Conservation (phyloP, 768 basidiomycete species). For the Lactarius trivialis region DNA sequence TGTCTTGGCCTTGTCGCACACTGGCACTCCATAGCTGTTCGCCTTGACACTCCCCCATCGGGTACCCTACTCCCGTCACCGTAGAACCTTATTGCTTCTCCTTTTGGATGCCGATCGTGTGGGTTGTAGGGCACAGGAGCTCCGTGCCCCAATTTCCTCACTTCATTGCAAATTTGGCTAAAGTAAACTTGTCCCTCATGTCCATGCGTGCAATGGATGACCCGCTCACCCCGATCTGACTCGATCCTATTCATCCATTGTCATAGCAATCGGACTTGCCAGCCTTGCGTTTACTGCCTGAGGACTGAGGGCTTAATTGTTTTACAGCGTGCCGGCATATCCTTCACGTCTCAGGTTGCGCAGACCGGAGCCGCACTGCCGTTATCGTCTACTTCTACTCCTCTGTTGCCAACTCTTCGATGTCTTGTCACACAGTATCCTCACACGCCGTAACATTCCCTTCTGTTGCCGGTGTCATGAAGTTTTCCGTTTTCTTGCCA, state of each 20-base stretch:
- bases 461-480: slow-evolving; percentile 7
- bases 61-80: slow-evolving; percentile 4
- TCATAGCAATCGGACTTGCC: slow-evolving; percentile 4
- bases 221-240: neutral
- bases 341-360: neutral
- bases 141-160: slow-evolving; percentile 4
- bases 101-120: slow-evolving; percentile 11
- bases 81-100: neutral
- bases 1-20: neutral
- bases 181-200: neutral
- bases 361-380: slow-evolving; percentile 3
- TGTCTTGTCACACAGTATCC: neutral
- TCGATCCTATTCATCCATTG: slow-evolving; percentile 5
- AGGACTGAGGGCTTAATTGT: neutral
- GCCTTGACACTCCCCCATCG: slow-evolving; percentile 1
- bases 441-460: neutral
- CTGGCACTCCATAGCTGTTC: slow-evolving; percentile 1
- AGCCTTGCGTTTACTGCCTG: neutral
- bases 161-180: slow-evolving; percentile 3
- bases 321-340: slow-evolving; percentile 2
- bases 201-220: neutral
- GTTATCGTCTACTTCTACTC: neutral
- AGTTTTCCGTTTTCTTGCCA: neutral
- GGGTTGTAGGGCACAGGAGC: slow-evolving; percentile 1
- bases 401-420: neutral